Percentiles rank a stretch among this genome's conserved stretches.
phyloP scores from a whole-genome alignment of 192 early-diverging fungal species.

The Dimargaris xerosporica region DNA sequence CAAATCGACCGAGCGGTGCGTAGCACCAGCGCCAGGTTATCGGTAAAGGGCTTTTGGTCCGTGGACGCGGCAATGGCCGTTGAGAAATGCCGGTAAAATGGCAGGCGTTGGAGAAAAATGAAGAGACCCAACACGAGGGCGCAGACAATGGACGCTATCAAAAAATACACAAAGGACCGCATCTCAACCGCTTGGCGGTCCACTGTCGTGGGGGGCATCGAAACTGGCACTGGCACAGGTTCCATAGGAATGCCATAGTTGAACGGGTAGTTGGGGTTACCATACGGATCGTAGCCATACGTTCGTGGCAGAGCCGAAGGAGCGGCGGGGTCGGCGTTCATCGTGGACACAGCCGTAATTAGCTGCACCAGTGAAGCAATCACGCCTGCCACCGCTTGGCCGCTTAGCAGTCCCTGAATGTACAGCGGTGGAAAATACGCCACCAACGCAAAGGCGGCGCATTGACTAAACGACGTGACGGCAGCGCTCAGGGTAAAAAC shows the following conservation, averaged over 20 bases:
- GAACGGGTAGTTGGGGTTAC: background rate
- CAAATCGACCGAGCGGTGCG: background rate
- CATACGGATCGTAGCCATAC: background rate
- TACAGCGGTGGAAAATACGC: constrained; percentile 49
- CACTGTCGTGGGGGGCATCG: background rate
- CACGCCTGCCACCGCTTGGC: constrained; percentile 45
- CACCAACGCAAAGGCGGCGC: constrained; percentile 54
- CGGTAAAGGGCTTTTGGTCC: background rate
- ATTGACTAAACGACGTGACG: constrained; percentile 44
- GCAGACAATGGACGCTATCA: constrained; percentile 1
- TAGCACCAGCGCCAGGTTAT: background rate
- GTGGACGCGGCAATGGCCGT: background rate
- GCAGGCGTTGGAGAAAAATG: constrained; percentile 5
- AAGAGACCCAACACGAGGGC: background rate
- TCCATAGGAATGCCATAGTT: background rate
- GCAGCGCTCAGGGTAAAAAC: constrained; percentile 39
- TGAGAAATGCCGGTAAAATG: constrained; percentile 3
- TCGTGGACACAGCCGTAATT: constrained; percentile 26
- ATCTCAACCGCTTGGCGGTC: background rate
- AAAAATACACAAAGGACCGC: constrained; percentile 11
- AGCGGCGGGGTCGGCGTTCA: background rate
- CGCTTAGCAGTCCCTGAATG: constrained; percentile 56
- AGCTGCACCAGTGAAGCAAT: constrained; percentile 49
- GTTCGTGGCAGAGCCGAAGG: background rate
- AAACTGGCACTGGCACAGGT: background rate